Evolutionary conservation across 129 eudicot species (phyloP), one percentile per base, ranked within the genome.

Genomic region (Flaveria trinervia): DNA sequence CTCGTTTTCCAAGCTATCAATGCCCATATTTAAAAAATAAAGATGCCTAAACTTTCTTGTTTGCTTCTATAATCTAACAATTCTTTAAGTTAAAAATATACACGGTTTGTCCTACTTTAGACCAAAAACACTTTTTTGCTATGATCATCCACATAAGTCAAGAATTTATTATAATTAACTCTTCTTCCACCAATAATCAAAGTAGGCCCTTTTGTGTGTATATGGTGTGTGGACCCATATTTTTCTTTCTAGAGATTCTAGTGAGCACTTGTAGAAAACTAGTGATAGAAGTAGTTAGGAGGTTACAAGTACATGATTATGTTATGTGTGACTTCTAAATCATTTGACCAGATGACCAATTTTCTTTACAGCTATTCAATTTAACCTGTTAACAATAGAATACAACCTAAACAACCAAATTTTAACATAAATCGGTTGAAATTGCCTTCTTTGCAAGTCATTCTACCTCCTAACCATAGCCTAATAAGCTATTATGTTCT

Each of bases 141-240:
- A 61, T 12, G 4, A 26, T 61, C 1, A 61, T 61, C 43, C 68
- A 61, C 68, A 30, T 61, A 26, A 61, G 18, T 61, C 68, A 61
- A 25, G 41, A 61, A 61, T 61, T 25, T 61, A 61, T 61, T 13
- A 61, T 26, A 25, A n/a, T 61, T 61, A 22, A 61, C 15, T 59
- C n/a, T 59, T 59, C 65, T 25, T 61, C 39, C 41, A 9, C 68
- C 17, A 28, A 61, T 61, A 61, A 52, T 61, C 41, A 9, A 61
- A 28, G 68, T 28, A 61, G 68, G 68, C 43, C 44, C 62, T 52
- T 33, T 59, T 59, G 36, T 59, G 68, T 61, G 43, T 61, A 9
- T 26, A 5, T 26, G 68, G 44, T 26, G n/a, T 49, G 5, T 12
- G 41, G 41, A 36, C 41, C 41, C 41, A 36, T 36, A 11, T 6